Percentiles rank a stretch among this genome's conserved stretches.
These are phyloP conservation scores for Vitrella brassicaformis DNA, from an alignment of 73 alveolate genomes.

Conservation along the genomic window DNA sequence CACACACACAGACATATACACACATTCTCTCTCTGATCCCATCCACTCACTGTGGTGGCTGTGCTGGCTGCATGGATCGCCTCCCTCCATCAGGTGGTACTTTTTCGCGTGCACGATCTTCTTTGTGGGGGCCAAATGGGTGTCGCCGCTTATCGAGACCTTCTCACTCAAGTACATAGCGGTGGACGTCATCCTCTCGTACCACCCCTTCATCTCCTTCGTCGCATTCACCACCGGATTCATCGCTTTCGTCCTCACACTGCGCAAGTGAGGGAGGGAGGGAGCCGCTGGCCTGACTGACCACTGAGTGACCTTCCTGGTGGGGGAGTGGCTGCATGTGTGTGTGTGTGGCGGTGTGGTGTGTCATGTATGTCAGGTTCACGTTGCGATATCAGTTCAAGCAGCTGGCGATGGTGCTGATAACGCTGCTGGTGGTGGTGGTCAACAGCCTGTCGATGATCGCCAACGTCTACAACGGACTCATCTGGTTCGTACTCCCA, in stretches of 20 bases:
- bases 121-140: constrained; percentile 42
- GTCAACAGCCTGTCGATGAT: too few species aligned
- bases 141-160: constrained; percentile 12
- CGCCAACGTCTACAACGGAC: constrained; percentile 78
- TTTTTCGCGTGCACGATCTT: constrained; percentile 53
- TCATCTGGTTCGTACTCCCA: constrained; percentile 89
- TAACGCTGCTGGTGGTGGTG: constrained; percentile 38
- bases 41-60: too few species aligned
- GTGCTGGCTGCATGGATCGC: too few species aligned
- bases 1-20: too few species aligned
- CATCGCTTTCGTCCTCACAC: constrained; percentile 56
- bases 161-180: constrained; percentile 3
- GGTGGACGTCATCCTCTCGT: constrained; percentile 40
- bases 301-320: constrained; percentile 49
- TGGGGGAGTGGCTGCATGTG: constrained; percentile 39
- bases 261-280: constrained; percentile 8
- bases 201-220: constrained; percentile 71
- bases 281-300: constrained; percentile 32
- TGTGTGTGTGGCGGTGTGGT: too few species aligned
- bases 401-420: constrained; percentile 55
- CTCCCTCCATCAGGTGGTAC: constrained; percentile 84
- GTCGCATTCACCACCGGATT: constrained; percentile 65
- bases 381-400: constrained; percentile 49
- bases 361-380: background rate
- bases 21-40: too few species aligned